These are phyloP conservation scores for Aspergillus viridinutans DNA, from an alignment of 2,329 filamentous ascomycete genomes.

Conservation along the genomic window DNA sequence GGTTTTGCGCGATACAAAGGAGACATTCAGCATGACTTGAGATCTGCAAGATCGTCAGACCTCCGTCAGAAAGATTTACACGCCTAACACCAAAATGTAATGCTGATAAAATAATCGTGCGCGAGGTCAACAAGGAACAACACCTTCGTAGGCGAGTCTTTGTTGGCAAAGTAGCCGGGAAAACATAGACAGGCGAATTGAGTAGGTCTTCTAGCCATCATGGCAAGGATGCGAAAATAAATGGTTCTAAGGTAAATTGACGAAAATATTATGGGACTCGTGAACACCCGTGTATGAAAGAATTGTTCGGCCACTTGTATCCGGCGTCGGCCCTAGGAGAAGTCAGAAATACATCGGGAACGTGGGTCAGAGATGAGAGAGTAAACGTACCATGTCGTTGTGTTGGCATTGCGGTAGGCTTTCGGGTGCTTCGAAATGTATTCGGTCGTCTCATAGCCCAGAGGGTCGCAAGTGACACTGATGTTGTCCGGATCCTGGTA, in stretches of 20 bases:
- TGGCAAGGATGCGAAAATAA: background rate
- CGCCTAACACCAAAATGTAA: constrained; percentile 17
- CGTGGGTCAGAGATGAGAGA: background rate
- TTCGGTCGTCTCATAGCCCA: constrained; percentile 61
- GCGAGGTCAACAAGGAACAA: background rate
- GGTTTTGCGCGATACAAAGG: background rate
- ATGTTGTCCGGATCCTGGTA: constrained; percentile 60
- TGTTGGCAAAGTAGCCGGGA: background rate
- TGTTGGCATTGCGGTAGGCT: constrained; percentile 60
- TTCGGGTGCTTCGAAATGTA: constrained; percentile 62
- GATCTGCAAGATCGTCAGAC: background rate
- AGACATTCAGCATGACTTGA: background rate
- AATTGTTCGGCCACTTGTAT: constrained; percentile 60
- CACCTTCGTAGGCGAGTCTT: background rate
- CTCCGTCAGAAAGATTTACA: background rate
- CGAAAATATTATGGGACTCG: background rate
- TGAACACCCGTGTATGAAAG: constrained; percentile 55
- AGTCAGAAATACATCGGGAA: background rate
- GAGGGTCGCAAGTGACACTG: constrained; percentile 63
- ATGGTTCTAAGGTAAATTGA: background rate
- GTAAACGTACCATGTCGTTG: constrained; percentile 55
- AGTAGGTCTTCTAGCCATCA: background rate
- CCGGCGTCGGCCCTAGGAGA: constrained; percentile 43
- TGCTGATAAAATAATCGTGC: constrained; percentile 5
- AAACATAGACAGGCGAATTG: background rate